These are phyloP conservation scores for Helianthus tuberosus DNA, from an alignment of 129 eudicot genomes.

Conservation along the genomic window DNA sequence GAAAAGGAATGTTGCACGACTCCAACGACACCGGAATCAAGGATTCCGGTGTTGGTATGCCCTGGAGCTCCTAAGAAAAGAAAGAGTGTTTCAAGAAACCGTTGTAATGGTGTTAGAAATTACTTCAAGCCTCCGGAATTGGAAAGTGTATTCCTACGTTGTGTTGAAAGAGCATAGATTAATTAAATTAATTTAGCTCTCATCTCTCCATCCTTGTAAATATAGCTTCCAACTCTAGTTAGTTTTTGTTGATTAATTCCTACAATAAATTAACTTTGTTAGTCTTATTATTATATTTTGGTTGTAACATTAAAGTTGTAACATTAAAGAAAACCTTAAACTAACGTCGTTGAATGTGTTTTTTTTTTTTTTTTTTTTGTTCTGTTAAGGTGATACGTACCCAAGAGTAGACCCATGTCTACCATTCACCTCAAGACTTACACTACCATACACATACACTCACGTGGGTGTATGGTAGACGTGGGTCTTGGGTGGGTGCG, in stretches of 20 bases:
- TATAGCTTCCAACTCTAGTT: slow-evolving; percentile 20
- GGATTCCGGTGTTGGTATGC: slow-evolving; percentile 50
- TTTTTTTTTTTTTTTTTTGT: neutral
- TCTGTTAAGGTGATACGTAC: neutral
- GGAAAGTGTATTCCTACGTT: slow-evolving; percentile 61
- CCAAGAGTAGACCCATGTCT: too few relatives aligned
- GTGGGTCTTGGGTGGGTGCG: too few relatives aligned
- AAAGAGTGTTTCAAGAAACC: slow-evolving; percentile 41
- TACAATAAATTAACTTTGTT: slow-evolving; percentile 1
- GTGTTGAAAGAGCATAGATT: slow-evolving; percentile 43
- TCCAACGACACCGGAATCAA: slow-evolving; percentile 67
- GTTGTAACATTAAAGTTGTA: neutral
- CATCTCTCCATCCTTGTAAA: neutral
- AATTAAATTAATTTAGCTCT: neutral
- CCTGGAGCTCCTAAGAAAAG: slow-evolving; percentile 84
- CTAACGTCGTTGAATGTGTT: neutral
- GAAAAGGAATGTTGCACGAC: slow-evolving; percentile 50
- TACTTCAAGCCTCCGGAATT: slow-evolving; percentile 74
- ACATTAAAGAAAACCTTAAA: neutral
- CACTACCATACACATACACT: too few relatives aligned
- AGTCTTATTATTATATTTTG: neutral
- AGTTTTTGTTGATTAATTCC: neutral
- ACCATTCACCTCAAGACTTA: too few relatives aligned
- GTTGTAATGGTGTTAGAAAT: slow-evolving; percentile 43
- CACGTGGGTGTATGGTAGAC: too few relatives aligned